phyloP scores from a whole-genome alignment of 2,329 filamentous ascomycete genomes.

The Tolypocladium cylindrosporum region DNA sequence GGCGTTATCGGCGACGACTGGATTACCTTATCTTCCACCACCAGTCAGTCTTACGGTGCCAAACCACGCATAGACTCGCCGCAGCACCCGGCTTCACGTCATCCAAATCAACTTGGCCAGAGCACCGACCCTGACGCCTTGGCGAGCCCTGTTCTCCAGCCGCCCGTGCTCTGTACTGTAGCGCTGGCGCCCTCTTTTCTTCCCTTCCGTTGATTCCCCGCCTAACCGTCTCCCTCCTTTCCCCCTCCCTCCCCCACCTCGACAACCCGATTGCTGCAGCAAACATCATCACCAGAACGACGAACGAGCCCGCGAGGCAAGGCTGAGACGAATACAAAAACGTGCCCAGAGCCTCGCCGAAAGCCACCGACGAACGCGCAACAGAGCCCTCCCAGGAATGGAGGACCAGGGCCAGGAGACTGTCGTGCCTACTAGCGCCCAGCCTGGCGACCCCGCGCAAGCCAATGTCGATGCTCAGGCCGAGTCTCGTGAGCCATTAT shows the following conservation, averaged over 20 bases:
- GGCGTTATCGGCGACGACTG: not conserved
- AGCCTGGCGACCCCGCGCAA: slow-evolving; percentile 7
- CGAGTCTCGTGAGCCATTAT: slow-evolving; percentile 9
- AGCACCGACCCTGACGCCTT: not conserved
- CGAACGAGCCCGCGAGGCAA: not conserved
- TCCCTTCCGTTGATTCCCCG: not conserved
- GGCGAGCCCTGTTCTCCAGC: not conserved
- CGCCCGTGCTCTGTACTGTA: too few species aligned
- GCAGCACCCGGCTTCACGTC: not conserved
- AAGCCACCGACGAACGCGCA: not conserved
- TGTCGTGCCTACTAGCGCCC: slow-evolving; percentile 4
- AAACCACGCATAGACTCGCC: not conserved
- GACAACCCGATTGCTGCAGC: not conserved
- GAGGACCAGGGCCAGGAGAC: slow-evolving; percentile 5
- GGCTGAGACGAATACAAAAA: not conserved
- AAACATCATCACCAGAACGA: not conserved
- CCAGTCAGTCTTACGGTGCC: not conserved
- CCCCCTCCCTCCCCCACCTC: not conserved
- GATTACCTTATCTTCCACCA: not conserved
- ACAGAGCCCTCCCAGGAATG: slow-evolving; percentile 3
- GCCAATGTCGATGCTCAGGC: slow-evolving; percentile 6
- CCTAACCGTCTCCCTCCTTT: not conserved
- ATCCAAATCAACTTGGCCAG: not conserved
- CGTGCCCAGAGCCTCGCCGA: not conserved
- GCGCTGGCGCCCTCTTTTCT: not conserved